Evolutionary conservation across 352 stramenopile genomes (phyloP).

Genomic region (Phytophthora sp.): DNA sequence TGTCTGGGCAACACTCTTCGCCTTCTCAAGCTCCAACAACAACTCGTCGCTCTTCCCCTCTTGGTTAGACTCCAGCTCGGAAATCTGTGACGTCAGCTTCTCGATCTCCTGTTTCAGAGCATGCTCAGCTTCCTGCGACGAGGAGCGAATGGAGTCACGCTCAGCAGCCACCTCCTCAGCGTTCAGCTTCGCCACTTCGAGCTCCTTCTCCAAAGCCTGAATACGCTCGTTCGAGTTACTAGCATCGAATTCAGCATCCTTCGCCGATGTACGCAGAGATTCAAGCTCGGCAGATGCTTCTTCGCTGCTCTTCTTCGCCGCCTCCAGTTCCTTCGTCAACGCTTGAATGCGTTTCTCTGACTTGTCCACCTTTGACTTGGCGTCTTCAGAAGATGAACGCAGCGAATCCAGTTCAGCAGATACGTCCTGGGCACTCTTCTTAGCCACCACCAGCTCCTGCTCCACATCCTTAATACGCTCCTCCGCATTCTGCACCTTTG

Average conservation of each 20-base stretch:
- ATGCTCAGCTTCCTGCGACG: conserved; percentile 26
- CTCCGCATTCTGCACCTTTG: conserved; percentile 12
- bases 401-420: conserved; percentile 19
- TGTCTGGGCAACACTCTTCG: conserved; percentile 26
- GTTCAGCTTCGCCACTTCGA: conserved; percentile 20
- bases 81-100: conserved; percentile 32
- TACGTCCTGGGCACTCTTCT: neutral
- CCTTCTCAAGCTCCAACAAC: conserved; percentile 35
- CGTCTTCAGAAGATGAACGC: conserved; percentile 25
- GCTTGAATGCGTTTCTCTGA: conserved; percentile 21
- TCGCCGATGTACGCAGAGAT: conserved; percentile 22
- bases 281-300: conserved; percentile 15
- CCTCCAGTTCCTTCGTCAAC: conserved; percentile 39
- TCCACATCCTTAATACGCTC: conserved; percentile 27
- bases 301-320: conserved; percentile 21
- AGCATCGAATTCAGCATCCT: conserved; percentile 15
- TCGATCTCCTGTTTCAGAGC: conserved; percentile 38
- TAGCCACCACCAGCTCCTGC: conserved; percentile 16
- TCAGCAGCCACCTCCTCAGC: conserved; percentile 8
- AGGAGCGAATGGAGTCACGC: conserved; percentile 6
- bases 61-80: conserved; percentile 33
- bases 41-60: conserved; percentile 35
- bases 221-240: conserved; percentile 19
- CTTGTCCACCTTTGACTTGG: conserved; percentile 14
- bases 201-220: conserved; percentile 33